Percentiles rank a stretch among this genome's conserved stretches.
Evolutionary conservation across 2,329 filamentous ascomycete genomes (phyloP).

Genomic region (Aspergillus ruber): DNA sequence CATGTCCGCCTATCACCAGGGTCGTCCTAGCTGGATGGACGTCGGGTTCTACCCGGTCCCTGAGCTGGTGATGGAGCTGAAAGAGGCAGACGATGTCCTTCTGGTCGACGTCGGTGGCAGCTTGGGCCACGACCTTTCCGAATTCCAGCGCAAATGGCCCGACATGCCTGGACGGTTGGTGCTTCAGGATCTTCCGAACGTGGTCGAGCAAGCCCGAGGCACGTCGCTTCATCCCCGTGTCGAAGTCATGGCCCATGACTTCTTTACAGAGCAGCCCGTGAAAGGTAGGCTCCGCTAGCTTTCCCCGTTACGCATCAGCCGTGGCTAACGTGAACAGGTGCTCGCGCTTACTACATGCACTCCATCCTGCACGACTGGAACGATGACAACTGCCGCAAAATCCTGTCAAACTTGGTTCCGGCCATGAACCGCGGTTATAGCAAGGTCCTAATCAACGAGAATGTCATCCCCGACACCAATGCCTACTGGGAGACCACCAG

Average conservation of each 20-base stretch:
- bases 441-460: conserved; percentile 41
- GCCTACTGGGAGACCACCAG: conserved; percentile 22
- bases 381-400: conserved; percentile 24
- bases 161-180: conserved; percentile 37
- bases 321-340: conserved; percentile 16
- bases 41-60: conserved; percentile 21
- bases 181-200: conserved; percentile 42
- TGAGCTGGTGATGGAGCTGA: conserved; percentile 6
- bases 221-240: conserved; percentile 10
- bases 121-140: conserved; percentile 34
- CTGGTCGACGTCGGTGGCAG: conserved; percentile 41
- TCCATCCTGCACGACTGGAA: conserved; percentile 32
- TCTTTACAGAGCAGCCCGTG: conserved; percentile 41
- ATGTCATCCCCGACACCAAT: conserved; percentile 31
- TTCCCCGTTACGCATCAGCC: no score
- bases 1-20: conserved; percentile 14
- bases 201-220: conserved; percentile 21
- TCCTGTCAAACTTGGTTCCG: conserved; percentile 19
- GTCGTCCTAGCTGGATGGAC: conserved; percentile 19
- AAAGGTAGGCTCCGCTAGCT: conserved; percentile 22
- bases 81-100: conserved; percentile 12
- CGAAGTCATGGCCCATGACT: conserved; percentile 37
- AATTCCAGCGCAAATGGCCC: conserved; percentile 32
- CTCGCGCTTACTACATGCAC: conserved; percentile 32
- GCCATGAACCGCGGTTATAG: conserved; percentile 37